phyloP scores from a whole-genome alignment of 306 rosid genomes.

The Trichosanthes cucumerina region DNA sequence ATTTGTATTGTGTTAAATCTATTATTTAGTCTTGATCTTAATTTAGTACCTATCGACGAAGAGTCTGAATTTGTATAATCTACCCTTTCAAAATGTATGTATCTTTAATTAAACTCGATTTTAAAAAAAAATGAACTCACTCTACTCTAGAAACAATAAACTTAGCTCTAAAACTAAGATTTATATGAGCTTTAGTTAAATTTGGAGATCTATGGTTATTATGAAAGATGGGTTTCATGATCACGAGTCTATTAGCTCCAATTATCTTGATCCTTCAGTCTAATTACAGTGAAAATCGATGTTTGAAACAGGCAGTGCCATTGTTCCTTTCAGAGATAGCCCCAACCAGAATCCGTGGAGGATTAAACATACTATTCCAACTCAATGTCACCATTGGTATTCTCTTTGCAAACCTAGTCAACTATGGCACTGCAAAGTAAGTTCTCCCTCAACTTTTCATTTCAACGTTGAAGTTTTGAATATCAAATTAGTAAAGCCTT shows the following conservation, averaged over 20 bases:
- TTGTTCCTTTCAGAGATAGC: constrained; percentile 87
- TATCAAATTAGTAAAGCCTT: not conserved
- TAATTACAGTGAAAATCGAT: not conserved
- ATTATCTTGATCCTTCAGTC: not conserved
- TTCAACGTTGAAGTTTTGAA: not conserved
- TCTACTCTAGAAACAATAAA: too few species aligned
- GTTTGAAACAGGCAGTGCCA: constrained; percentile 69
- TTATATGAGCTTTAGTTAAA: not conserved
- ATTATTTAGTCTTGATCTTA: too few species aligned
- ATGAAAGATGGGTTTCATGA: too few species aligned
- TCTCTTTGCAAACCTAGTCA: constrained; percentile 73
- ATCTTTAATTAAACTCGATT: too few species aligned
- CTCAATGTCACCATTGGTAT: constrained; percentile 75
- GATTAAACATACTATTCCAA: constrained; percentile 69
- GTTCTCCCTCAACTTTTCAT: not conserved
- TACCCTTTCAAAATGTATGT: too few species aligned
- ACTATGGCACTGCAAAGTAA: constrained; percentile 66
- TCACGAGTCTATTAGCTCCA: not conserved
- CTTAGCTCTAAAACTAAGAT: not conserved
- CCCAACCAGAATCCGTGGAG: constrained; percentile 92
- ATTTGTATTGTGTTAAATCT: too few species aligned
- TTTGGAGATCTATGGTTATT: not conserved
- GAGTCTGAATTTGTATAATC: too few species aligned
- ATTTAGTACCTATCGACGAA: too few species aligned
- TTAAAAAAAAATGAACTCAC: too few species aligned